Base-by-base conservation (phyloP, 2,329 filamentous ascomycete genomes). In the Penicillium sp. region DNA sequence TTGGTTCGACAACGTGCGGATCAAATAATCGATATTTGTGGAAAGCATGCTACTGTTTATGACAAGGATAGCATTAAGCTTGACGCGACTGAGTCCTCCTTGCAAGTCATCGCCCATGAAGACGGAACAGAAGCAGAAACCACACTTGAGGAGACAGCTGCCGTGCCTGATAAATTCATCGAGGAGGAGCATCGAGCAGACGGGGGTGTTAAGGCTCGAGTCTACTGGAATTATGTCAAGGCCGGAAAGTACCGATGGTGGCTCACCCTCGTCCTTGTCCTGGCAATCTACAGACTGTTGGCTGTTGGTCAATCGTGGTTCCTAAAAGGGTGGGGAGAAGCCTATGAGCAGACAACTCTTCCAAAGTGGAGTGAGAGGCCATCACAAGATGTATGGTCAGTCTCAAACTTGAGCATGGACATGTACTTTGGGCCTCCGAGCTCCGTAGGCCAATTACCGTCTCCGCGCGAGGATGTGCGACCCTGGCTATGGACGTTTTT, bases 221-320 rank as follows among this genome's bases (percentile, higher is more conserved):
- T 96, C 0, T 96, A 96, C 67, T 91, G 89, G 85, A 85, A 86
- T 59, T 96, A 96, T 62, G 86, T 96, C 74, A 88, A 86, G 70
- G 90, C 91, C 6, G 91, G 91, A 2, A 87, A 85, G 13, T 77
- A 92, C 42, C 79, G 78, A 53, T 90, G 86, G 78, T 96, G 91
- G 91, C 69, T 75, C 3, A 64, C 84, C 1, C 79, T 92, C 3
- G 76, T 93, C 3, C 34, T 83, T 1, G 76, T 86, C 13, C 84
- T 92, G 56, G 71, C 82, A 6, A 39, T 86, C 0, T 90, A 85
- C 63, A 85, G 91, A 7, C 66, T 85, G 13, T 75, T 83, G 18
- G 82, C 86, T 37, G 78, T 95, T 38, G 80, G 80, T 1, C 83
- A 90, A 65, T 86, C 84, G 1, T 93, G 90, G 82, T 92, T 94